phyloP scores from a whole-genome alignment of 805 yeast genomes.

The Yamadazyma insecticola region DNA sequence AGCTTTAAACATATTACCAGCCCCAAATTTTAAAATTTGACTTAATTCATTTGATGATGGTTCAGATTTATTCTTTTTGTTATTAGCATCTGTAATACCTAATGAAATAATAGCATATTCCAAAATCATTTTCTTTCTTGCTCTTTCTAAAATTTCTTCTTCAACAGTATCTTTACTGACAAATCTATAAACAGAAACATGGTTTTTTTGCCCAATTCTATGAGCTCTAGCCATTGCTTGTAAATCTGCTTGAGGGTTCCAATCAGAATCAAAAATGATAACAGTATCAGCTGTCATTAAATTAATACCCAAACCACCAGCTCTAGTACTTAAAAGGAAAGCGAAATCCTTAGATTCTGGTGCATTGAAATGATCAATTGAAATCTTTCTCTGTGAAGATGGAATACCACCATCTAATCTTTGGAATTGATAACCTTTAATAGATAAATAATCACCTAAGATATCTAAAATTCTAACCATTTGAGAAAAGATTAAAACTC shows the following conservation, averaged over 20 bases:
- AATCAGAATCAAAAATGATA: constrained; percentile 94
- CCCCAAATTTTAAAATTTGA: constrained; percentile 95
- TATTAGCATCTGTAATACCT: constrained; percentile 81
- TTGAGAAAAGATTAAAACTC: constrained; percentile 92
- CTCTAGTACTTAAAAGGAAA: constrained; percentile 88
- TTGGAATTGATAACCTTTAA: constrained; percentile 86
- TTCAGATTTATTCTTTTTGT: constrained; percentile 49
- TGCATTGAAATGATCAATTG: constrained; percentile 95
- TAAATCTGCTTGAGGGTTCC: constrained; percentile 99
- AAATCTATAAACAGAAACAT: constrained; percentile 94
- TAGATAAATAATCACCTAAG: constrained; percentile 84
- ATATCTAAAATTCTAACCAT: constrained; percentile 97
- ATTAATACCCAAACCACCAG: constrained; percentile 98
- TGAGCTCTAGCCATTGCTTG: constrained; percentile 99
- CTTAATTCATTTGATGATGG: constrained; percentile 82
- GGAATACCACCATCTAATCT: constrained; percentile 96
- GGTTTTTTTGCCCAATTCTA: constrained; percentile 98
- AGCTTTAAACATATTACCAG: constrained; percentile 97
- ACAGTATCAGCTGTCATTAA: constrained; percentile 99
- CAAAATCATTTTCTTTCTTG: constrained; percentile 95
- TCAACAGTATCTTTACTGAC: constrained; percentile 98
- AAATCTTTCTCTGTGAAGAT: constrained; percentile 85
- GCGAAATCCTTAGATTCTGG: constrained; percentile 90
- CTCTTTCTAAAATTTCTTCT: constrained; percentile 94
- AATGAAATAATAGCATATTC: constrained; percentile 96